phyloP scores from a whole-genome alignment of 371 early-diverging fungal genomes.

The Lichtheimia hyalospora region DNA sequence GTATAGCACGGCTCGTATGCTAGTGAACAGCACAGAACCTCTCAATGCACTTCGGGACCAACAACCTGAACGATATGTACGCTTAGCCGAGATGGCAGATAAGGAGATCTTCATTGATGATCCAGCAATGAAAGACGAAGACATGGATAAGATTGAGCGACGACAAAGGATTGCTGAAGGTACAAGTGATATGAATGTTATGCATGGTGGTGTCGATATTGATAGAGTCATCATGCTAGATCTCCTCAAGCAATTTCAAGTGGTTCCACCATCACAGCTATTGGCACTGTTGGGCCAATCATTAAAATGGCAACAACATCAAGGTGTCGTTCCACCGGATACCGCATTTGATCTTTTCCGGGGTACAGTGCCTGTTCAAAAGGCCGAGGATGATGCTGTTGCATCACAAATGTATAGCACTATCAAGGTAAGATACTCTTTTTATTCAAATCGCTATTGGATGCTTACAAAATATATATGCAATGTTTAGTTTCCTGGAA shows the following conservation, averaged over 20 bases:
- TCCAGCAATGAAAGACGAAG: constrained; percentile 39
- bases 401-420: constrained; percentile 63
- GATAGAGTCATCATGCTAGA: background rate
- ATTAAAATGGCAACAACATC: constrained; percentile 84
- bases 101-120: background rate
- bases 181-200: constrained; percentile 10
- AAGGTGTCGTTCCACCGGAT: constrained; percentile 73
- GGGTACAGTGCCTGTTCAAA: constrained; percentile 59
- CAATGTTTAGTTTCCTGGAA: constrained; percentile 72
- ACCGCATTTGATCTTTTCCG: constrained; percentile 78
- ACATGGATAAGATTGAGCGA: constrained; percentile 66
- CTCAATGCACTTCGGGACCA: constrained; percentile 74
- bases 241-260: background rate
- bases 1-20: constrained; percentile 79
- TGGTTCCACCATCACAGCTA: constrained; percentile 77
- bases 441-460: background rate
- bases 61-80: constrained; percentile 79
- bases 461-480: background rate
- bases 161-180: constrained; percentile 74
- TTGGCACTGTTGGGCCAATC: constrained; percentile 82
- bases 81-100: constrained; percentile 56
- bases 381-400: constrained; percentile 71
- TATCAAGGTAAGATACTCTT: constrained; percentile 78
- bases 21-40: constrained; percentile 84
- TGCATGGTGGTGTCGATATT: too few relatives aligned